phyloP scores from a whole-genome alignment of 768 basidiomycete genomes.

The Mrakia blollopis region DNA sequence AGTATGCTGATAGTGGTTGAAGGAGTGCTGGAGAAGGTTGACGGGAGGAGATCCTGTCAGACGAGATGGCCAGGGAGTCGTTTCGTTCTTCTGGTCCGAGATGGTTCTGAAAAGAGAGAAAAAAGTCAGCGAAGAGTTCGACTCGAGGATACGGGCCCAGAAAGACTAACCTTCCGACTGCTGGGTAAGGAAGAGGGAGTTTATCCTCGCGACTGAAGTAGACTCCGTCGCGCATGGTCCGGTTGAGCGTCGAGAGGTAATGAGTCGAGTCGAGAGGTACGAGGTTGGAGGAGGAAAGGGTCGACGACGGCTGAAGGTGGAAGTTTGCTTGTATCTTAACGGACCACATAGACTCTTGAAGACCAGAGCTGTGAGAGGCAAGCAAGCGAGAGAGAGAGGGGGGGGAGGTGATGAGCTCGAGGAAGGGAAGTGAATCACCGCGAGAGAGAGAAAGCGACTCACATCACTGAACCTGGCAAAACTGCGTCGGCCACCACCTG shows the following conservation, averaged over 20 bases:
- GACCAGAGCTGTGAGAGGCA: background rate
- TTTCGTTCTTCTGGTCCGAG: constrained; percentile 1
- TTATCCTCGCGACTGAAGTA: background rate
- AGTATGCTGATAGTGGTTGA: background rate
- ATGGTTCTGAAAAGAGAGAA: background rate
- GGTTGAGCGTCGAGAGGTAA: background rate
- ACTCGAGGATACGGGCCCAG: background rate
- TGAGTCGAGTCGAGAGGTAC: background rate
- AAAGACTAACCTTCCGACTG: background rate
- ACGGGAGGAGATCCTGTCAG: background rate
- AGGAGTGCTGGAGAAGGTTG: background rate
- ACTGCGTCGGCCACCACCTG: background rate
- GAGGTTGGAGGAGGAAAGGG: constrained; percentile 1
- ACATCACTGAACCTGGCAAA: background rate
- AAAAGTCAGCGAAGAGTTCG: background rate
- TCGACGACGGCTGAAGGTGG: background rate
- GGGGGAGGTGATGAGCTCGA: background rate
- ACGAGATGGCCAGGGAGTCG: background rate
- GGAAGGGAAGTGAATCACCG: background rate
- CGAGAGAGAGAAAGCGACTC: background rate
- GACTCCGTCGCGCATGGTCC: background rate
- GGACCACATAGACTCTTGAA: background rate
- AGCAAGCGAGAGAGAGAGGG: background rate
- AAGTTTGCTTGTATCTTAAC: background rate
- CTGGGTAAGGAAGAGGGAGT: background rate